These are phyloP conservation scores for Ceratocystis smalleyi DNA, from an alignment of 2,329 filamentous ascomycete species.

Conservation along the genomic window DNA sequence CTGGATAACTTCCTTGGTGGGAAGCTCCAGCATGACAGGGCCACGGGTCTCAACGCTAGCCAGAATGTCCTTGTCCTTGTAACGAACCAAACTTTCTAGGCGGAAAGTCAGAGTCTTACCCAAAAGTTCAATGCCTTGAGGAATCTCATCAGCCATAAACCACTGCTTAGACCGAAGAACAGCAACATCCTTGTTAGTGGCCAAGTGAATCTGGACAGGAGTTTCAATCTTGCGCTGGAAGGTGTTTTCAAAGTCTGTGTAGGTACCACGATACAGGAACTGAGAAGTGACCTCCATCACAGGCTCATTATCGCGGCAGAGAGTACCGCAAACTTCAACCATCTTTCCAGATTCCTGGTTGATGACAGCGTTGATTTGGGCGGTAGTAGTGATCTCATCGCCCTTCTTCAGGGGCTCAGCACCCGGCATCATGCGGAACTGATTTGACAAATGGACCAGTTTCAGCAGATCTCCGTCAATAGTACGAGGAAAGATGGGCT, in stretches of 20 bases:
- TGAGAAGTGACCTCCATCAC: slow-evolving; percentile 99
- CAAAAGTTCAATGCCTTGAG: slow-evolving; percentile 66
- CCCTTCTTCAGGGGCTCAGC: slow-evolving; percentile 91
- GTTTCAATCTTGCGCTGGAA: slow-evolving; percentile 97
- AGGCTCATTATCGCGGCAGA: slow-evolving; percentile 62
- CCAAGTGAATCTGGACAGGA: slow-evolving; percentile 81
- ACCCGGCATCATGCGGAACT: slow-evolving; percentile 95
- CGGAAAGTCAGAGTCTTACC: slow-evolving; percentile 94
- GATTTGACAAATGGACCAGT: slow-evolving; percentile 90
- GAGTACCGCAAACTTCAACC: slow-evolving; percentile 98
- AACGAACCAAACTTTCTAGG: slow-evolving; percentile 75
- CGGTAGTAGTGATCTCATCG: slow-evolving; percentile 80
- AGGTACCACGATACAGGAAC: slow-evolving; percentile 87
- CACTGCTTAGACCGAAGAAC: slow-evolving; percentile 93
- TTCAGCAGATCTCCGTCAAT: slow-evolving; percentile 95
- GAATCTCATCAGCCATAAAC: slow-evolving; percentile 65
- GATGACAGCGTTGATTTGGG: slow-evolving; percentile 92
- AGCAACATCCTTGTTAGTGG: slow-evolving; percentile 78
- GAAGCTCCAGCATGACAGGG: slow-evolving; percentile 82
- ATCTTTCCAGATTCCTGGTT: slow-evolving; percentile 98
- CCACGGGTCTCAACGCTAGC: slow-evolving; percentile 83
- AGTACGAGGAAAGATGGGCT: slow-evolving; percentile 92
- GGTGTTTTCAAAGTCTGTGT: slow-evolving; percentile 91
- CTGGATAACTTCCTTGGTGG: slow-evolving; percentile 93
- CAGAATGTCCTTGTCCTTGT: slow-evolving; percentile 89